These are phyloP conservation scores for Phytophthora foliorum DNA, from an alignment of 352 stramenopile genomes.

Conservation along the genomic window DNA sequence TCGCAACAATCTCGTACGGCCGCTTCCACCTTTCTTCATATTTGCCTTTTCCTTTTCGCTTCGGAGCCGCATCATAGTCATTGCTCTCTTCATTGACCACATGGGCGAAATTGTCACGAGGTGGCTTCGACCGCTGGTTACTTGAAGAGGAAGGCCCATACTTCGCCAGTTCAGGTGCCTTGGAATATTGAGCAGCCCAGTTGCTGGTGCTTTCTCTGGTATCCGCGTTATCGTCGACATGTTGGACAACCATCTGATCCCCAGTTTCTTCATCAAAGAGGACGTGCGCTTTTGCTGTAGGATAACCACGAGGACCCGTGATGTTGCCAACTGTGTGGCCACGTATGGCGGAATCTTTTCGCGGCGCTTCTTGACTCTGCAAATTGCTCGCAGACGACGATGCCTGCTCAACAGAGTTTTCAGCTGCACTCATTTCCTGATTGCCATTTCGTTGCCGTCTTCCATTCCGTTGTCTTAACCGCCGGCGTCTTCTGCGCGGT, in stretches of 20 bases:
- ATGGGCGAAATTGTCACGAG: not conserved
- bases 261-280: slow-evolving; percentile 51
- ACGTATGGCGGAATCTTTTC: slow-evolving; percentile 2
- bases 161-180: slow-evolving; percentile 52
- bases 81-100: not conserved
- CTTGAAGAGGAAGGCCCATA: slow-evolving; percentile 57
- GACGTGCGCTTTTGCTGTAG: slow-evolving; percentile 43
- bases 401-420: not conserved
- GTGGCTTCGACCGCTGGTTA: slow-evolving; percentile 3
- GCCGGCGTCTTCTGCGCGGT: slow-evolving; percentile 32
- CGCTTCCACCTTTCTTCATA: slow-evolving; percentile 80
- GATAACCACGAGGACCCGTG: slow-evolving; percentile 22
- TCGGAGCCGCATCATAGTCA: not conserved
- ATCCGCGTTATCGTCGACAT: slow-evolving; percentile 5
- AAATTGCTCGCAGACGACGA: not conserved
- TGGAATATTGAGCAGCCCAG: slow-evolving; percentile 9
- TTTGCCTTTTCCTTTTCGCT: slow-evolving; percentile 44
- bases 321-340: not conserved
- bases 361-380: not conserved
- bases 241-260: slow-evolving; percentile 27
- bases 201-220: not conserved
- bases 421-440: slow-evolving; percentile 3
- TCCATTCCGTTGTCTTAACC: slow-evolving; percentile 38
- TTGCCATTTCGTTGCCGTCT: slow-evolving; percentile 18
- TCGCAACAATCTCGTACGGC: slow-evolving; percentile 80